These are phyloP conservation scores for Teunomyces barrocoloradensis DNA, from an alignment of 805 yeast species.

Conservation along the genomic window DNA sequence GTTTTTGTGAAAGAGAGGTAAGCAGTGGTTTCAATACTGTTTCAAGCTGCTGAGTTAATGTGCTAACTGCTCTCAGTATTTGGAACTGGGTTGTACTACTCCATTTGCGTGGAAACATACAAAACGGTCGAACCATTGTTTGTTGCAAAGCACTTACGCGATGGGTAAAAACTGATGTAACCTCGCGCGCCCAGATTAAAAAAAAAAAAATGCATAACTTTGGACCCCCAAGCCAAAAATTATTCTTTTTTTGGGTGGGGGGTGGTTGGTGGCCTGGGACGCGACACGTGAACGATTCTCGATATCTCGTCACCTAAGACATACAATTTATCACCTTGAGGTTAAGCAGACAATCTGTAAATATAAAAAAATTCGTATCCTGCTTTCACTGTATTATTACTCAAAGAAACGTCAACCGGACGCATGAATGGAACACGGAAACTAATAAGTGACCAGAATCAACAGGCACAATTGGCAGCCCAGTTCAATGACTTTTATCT, in stretches of 20 bases:
- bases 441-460: conserved; percentile 33
- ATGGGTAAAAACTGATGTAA: background rate
- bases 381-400: background rate
- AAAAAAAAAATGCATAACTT: background rate
- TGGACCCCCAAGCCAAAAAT: background rate
- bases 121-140: conserved; percentile 1
- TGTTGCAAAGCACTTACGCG: background rate
- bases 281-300: background rate
- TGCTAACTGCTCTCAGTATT: too few species aligned
- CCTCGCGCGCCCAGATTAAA: background rate
- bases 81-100: background rate
- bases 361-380: background rate
- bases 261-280: background rate
- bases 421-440: conserved; percentile 17
- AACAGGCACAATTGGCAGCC: conserved; percentile 54
- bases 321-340: background rate
- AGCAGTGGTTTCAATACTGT: background rate
- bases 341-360: background rate
- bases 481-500: conserved; percentile 59
- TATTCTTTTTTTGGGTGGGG: background rate
- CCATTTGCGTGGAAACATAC: background rate
- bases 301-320: background rate
- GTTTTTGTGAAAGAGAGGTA: background rate
- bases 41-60: background rate
- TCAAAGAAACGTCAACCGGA: background rate